A percentile compares a stretch with the other conserved stretches of the same genome.
phyloP scores from a whole-genome alignment of 2,329 filamentous ascomycete species.

The Aspergillus piperis region DNA sequence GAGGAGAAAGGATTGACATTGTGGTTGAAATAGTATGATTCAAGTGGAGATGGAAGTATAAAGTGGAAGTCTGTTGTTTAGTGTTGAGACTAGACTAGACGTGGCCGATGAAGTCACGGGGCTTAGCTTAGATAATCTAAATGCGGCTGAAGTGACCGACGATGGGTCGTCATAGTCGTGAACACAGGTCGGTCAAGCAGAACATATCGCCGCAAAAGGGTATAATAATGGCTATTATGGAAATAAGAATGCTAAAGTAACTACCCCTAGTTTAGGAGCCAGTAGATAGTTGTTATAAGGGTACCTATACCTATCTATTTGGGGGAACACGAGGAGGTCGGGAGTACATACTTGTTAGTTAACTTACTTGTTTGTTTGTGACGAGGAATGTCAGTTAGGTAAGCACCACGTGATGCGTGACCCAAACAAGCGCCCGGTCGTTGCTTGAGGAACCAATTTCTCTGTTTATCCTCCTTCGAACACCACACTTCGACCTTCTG shows the following conservation, averaged over 20 bases:
- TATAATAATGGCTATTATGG: no score
- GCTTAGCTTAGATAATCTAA: not conserved
- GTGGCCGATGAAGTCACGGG: not conserved
- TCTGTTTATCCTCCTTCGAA: conserved; percentile 42
- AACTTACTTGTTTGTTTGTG: conserved; percentile 5
- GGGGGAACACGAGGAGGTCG: not conserved
- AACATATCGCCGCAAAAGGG: no score
- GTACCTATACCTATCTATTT: no score
- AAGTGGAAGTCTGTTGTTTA: not conserved
- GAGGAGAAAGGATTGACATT: no score
- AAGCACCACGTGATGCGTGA: conserved; percentile 33
- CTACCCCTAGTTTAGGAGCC: no score
- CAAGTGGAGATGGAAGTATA: not conserved
- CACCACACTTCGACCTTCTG: conserved; percentile 18
- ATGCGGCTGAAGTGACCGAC: not conserved
- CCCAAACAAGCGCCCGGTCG: conserved; percentile 32
- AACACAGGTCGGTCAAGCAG: no score
- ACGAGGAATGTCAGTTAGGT: conserved; percentile 27
- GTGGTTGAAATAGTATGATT: no score
- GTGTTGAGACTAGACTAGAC: not conserved
- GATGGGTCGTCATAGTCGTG: no score
- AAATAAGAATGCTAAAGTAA: no score
- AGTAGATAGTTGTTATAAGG: no score
- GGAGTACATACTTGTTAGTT: not conserved
- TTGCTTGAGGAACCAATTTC: conserved; percentile 45